Evolutionary conservation across 2,329 filamentous ascomycete species (phyloP).

Genomic region (Spiromastix sp.): DNA sequence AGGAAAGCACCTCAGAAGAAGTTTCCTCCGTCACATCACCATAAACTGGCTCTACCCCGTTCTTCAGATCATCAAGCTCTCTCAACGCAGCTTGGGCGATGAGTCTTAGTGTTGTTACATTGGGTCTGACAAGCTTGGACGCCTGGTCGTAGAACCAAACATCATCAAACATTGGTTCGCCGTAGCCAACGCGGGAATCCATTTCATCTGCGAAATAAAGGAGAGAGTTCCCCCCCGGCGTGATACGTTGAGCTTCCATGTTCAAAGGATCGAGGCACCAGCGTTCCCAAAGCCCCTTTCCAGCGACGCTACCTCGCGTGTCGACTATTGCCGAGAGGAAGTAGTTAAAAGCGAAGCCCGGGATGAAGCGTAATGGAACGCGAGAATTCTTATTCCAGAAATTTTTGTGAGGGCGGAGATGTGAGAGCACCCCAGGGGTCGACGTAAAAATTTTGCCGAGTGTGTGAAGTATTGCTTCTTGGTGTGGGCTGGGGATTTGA

Average conservation of each 20-base stretch:
- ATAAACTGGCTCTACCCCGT: not conserved
- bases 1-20: not conserved
- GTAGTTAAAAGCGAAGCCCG: conserved; percentile 38
- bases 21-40: not conserved
- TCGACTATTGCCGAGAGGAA: conserved; percentile 46
- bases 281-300: conserved; percentile 36
- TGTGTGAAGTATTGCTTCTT: conserved; percentile 20
- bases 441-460: conserved; percentile 22
- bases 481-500: conserved; percentile 13
- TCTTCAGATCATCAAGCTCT: conserved; percentile 15
- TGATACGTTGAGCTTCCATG: not conserved
- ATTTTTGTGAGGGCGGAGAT: conserved; percentile 16
- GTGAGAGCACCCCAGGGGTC: conserved; percentile 22
- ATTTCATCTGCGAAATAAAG: too few species aligned
- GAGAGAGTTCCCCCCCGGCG: too few species aligned
- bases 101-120: conserved; percentile 26
- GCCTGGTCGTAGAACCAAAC: too few species aligned
- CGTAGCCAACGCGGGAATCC: too few species aligned
- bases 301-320: conserved; percentile 37
- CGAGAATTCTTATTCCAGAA: conserved; percentile 10
- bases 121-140: conserved; percentile 23
- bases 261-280: too few species aligned
- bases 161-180: too few species aligned
- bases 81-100: conserved; percentile 24
- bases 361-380: conserved; percentile 18